Percentiles rank a stretch among this genome's conserved stretches.
Conservation (phyloP, 129 eudicot genomes). For the Tanacetum coccineum region DNA sequence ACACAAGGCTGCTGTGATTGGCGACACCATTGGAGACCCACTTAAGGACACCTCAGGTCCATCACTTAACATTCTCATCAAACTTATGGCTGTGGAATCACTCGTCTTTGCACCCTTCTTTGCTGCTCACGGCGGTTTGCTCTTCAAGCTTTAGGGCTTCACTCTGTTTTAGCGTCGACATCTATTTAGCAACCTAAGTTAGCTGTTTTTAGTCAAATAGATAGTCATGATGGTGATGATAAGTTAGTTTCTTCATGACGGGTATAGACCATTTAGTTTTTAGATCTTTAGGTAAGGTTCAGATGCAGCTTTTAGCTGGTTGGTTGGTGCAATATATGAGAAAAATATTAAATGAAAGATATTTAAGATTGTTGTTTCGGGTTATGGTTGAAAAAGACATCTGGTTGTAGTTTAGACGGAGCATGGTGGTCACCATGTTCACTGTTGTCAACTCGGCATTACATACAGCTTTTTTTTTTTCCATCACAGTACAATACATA, state of each 20-base stretch:
- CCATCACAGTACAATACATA: too few relatives aligned
- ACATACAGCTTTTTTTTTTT: too few relatives aligned
- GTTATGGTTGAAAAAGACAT: too few relatives aligned
- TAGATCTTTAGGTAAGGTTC: too few relatives aligned
- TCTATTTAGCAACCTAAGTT: slow-evolving; percentile 1
- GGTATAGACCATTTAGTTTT: too few relatives aligned
- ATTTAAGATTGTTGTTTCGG: too few relatives aligned
- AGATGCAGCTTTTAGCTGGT: too few relatives aligned
- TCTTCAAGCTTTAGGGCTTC: slow-evolving; percentile 47
- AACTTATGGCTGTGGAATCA: slow-evolving; percentile 93
- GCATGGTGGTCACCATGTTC: too few relatives aligned
- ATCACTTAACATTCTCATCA: slow-evolving; percentile 84
- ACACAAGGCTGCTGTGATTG: slow-evolving; percentile 92
- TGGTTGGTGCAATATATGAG: too few relatives aligned
- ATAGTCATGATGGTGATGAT: not conserved
- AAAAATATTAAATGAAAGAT: too few relatives aligned
- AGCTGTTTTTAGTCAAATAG: not conserved
- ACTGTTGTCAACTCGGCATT: too few relatives aligned
- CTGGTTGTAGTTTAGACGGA: too few relatives aligned
- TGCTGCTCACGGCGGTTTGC: slow-evolving; percentile 84
- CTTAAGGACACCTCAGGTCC: slow-evolving; percentile 93
- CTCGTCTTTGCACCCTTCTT: slow-evolving; percentile 92
- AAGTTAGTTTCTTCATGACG: not conserved
- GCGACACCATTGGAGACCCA: slow-evolving; percentile 92
- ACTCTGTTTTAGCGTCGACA: not conserved